These are phyloP conservation scores for Euphorbia schlechtendalii DNA, from an alignment of 441 rosid genomes.

Conservation along the genomic window DNA sequence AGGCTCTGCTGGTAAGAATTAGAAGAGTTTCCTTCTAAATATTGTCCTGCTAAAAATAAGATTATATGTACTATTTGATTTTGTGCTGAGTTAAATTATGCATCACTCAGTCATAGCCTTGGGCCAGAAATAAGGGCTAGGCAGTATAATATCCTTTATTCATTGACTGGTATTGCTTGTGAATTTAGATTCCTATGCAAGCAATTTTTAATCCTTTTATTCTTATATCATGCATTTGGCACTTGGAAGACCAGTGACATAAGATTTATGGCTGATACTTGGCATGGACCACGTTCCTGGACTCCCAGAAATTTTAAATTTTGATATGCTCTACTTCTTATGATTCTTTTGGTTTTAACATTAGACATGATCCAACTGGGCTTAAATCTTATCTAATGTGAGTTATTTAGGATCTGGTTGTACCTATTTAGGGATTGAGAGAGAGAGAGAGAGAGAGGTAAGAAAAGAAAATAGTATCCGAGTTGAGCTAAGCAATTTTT, in stretches of 20 bases:
- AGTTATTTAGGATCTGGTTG: not conserved
- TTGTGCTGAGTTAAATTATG: not conserved
- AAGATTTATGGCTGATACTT: not conserved
- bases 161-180: not conserved
- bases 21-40: slow-evolving; percentile 4
- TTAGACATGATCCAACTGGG: not conserved
- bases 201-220: not conserved
- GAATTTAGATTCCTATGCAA: not conserved
- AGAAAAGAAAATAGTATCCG: not conserved
- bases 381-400: not conserved
- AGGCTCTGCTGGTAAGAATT: slow-evolving; percentile 75
- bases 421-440: not conserved
- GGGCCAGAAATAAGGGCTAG: not conserved
- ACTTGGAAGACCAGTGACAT: not conserved
- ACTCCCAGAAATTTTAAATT: not conserved
- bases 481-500: not conserved
- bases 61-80: not conserved
- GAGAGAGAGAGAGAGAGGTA: not conserved
- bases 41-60: too few species aligned
- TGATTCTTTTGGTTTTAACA: not conserved
- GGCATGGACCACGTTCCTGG: not conserved
- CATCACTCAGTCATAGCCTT: not conserved
- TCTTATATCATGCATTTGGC: not conserved
- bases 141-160: not conserved
- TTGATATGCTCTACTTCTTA: not conserved